Conservation (phyloP, 2,329 filamentous ascomycete genomes). For the Pseudogymnoascus sp. region DNA sequence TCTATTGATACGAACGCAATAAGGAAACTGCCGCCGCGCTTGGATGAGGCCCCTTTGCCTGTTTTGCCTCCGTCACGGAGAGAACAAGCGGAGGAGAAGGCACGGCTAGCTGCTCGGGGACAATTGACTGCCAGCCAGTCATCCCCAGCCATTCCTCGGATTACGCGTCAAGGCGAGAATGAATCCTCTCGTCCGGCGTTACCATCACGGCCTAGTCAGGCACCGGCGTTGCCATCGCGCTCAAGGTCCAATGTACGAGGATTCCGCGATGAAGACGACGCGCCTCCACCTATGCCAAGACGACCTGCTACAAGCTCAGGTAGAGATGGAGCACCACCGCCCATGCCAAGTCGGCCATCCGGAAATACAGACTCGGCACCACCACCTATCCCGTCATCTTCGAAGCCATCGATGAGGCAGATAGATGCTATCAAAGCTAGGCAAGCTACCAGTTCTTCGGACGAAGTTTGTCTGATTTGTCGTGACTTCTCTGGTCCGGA, state of each 20-base stretch:
- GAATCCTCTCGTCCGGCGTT: slow-evolving; percentile 21
- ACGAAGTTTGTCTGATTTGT: slow-evolving; percentile 66
- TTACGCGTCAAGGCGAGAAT: slow-evolving; percentile 15
- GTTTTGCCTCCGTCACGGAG: slow-evolving; percentile 50
- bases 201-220: slow-evolving; percentile 23
- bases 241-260: not conserved
- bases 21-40: slow-evolving; percentile 50
- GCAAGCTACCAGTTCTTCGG: slow-evolving; percentile 16
- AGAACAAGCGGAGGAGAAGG: slow-evolving; percentile 42
- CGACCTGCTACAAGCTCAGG: not conserved
- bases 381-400: slow-evolving; percentile 27
- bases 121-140: slow-evolving; percentile 37
- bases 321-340: not conserved
- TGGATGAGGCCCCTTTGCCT: slow-evolving; percentile 52
- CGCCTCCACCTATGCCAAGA: slow-evolving; percentile 7
- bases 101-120: slow-evolving; percentile 31
- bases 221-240: not conserved
- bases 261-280: not conserved
- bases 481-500: slow-evolving; percentile 85
- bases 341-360: slow-evolving; percentile 1
- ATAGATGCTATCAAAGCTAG: slow-evolving; percentile 38
- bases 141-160: slow-evolving; percentile 32
- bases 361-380: slow-evolving; percentile 20
- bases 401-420: slow-evolving; percentile 37
- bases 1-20: slow-evolving; percentile 34